phyloP scores from a whole-genome alignment of 768 basidiomycete genomes.

The Tubosaeta sp. region DNA sequence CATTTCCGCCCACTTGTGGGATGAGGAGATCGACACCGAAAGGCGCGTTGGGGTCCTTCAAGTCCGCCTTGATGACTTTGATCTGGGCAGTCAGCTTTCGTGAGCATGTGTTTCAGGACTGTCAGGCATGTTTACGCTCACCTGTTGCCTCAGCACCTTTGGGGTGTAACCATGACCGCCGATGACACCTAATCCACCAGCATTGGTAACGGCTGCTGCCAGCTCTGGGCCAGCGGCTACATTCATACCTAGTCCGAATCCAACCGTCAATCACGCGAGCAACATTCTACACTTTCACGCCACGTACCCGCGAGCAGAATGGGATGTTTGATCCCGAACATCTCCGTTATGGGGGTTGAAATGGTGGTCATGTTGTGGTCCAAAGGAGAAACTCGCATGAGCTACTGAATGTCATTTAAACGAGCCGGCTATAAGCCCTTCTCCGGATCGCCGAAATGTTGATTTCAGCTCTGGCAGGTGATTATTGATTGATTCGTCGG shows the following conservation, averaged over 20 bases:
- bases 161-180: conserved; percentile 88
- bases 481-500: neutral
- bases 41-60: conserved; percentile 71
- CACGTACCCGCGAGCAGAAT: conserved; percentile 71
- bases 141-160: conserved; percentile 74
- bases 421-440: neutral
- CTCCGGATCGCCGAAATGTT: neutral
- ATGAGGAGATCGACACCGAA: conserved; percentile 92
- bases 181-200: conserved; percentile 89
- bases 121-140: conserved; percentile 30
- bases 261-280: conserved; percentile 24
- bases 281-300: conserved; percentile 26
- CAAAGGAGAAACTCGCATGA: too few species aligned
- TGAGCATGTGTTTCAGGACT: conserved; percentile 1
- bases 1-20: conserved; percentile 81
- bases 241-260: conserved; percentile 48
- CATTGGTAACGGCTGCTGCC: conserved; percentile 91
- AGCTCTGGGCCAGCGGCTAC: conserved; percentile 75
- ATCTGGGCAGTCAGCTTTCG: conserved; percentile 43
- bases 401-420: conserved; percentile 6
- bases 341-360: conserved; percentile 79
- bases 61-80: conserved; percentile 61
- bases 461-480: neutral
- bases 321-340: conserved; percentile 87
- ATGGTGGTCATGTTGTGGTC: conserved; percentile 52